Evolutionary conservation across 2,329 filamentous ascomycete genomes (phyloP).

Genomic region (Arthroderma uncinatum): DNA sequence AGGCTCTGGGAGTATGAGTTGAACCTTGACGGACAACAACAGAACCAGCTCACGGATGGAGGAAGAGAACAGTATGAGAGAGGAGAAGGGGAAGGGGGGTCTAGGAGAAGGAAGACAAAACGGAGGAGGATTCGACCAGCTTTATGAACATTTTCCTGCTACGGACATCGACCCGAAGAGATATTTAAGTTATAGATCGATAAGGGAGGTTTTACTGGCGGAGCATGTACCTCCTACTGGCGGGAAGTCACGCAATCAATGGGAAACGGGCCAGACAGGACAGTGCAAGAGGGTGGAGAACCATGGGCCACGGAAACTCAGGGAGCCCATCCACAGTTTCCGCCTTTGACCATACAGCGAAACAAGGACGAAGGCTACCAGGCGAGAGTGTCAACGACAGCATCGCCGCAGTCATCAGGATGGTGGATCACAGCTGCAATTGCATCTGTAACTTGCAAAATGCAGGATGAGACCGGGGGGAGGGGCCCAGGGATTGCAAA

Average conservation of each 20-base stretch:
- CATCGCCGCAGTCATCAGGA: constrained; percentile 1
- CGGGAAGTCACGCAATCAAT: constrained; percentile 5
- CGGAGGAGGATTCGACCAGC: background rate
- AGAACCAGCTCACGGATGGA: background rate
- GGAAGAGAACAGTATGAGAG: background rate
- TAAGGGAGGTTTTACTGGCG: background rate
- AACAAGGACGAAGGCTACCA: constrained; percentile 2
- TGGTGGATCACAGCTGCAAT: background rate
- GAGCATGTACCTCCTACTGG: constrained; percentile 2
- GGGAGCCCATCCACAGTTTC: constrained; percentile 4
- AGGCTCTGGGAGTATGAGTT: constrained; percentile 5
- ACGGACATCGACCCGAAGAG: background rate
- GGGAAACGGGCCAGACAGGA: constrained; percentile 4
- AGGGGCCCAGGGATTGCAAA: background rate
- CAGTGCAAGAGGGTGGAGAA: constrained; percentile 5
- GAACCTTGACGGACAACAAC: background rate
- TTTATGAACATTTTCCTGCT: background rate
- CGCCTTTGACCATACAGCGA: constrained; percentile 5
- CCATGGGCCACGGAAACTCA: constrained; percentile 5
- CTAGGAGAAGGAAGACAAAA: background rate
- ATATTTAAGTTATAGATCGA: constrained; percentile 5
- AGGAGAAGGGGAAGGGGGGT: constrained; percentile 1
- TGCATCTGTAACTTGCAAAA: background rate
- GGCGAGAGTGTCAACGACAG: background rate
- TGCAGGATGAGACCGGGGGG: background rate